Evolutionary conservation across 1,139 yeast genomes (phyloP).

Genomic region (Protomyces gravidus): DNA sequence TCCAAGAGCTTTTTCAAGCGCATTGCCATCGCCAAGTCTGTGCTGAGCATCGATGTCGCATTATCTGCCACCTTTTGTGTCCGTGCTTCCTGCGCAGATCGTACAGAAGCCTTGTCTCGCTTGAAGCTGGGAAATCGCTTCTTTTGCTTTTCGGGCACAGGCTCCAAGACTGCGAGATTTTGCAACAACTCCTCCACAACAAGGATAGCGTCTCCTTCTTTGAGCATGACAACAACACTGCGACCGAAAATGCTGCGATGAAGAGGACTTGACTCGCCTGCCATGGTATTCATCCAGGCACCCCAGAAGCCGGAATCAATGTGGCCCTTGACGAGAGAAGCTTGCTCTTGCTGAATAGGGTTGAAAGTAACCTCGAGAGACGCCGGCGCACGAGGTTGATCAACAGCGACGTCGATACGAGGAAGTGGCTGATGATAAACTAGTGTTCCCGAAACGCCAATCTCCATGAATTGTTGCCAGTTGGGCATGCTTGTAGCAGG

Average conservation of each 20-base stretch:
- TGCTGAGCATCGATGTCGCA: too few species aligned
- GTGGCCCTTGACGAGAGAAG: slow-evolving; percentile 1
- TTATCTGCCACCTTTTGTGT: background rate
- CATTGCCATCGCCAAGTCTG: background rate
- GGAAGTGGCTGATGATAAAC: background rate
- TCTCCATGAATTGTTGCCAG: slow-evolving; percentile 15
- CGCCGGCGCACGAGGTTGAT: background rate
- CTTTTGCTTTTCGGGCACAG: background rate
- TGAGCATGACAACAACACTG: background rate
- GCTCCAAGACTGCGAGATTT: background rate
- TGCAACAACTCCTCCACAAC: slow-evolving; percentile 8
- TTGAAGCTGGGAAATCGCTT: background rate
- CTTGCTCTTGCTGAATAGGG: background rate
- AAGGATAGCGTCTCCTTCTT: background rate
- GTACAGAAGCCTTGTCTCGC: background rate
- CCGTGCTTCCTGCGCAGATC: background rate
- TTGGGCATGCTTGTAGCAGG: slow-evolving; percentile 5
- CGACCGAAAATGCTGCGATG: slow-evolving; percentile 12
- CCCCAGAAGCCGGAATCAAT: slow-evolving; percentile 10
- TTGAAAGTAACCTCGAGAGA: background rate
- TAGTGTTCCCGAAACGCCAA: slow-evolving; percentile 3
- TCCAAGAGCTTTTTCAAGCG: slow-evolving; percentile 2
- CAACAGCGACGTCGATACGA: background rate
- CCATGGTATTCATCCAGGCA: slow-evolving; percentile 14
- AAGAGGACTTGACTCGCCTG: slow-evolving; percentile 3